Percentiles rank a stretch among this genome's conserved stretches.
Conservation (phyloP, 805 yeast genomes). For the Spathaspora passalidarum region DNA sequence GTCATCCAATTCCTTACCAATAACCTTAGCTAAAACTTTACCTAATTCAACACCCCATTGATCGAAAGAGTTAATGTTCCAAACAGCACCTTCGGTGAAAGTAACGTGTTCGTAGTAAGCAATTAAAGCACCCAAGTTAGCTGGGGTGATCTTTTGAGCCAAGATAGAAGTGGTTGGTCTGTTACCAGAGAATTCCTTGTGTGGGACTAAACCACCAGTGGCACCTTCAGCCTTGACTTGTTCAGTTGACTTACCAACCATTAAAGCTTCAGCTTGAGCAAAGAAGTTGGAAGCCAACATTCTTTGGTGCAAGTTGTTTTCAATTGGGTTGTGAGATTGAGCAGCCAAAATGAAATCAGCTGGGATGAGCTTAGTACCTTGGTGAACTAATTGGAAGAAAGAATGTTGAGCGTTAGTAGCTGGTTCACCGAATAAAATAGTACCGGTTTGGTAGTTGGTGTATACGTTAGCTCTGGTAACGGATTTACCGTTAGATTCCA, state of each 20-base stretch:
- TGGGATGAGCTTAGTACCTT: constrained; percentile 97
- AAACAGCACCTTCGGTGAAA: constrained; percentile 96
- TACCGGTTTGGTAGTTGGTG: constrained; percentile 93
- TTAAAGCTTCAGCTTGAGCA: constrained; percentile 96
- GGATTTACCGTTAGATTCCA: constrained; percentile 99
- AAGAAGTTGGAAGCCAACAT: constrained; percentile 99
- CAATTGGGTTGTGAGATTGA: constrained; percentile 96
- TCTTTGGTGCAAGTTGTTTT: constrained; percentile 88
- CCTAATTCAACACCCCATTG: constrained; percentile 99
- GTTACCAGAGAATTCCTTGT: constrained; percentile 96
- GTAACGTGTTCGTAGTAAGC: constrained; percentile 98
- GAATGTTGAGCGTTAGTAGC: constrained; percentile 99
- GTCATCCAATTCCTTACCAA: constrained; percentile 82
- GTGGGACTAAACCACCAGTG: constrained; percentile 82
- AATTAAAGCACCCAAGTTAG: constrained; percentile 90
- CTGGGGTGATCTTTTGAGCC: constrained; percentile 95
- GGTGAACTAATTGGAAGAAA: constrained; percentile 98
- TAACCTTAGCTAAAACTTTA: constrained; percentile 94
- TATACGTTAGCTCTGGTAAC: constrained; percentile 90
- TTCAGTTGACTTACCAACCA: constrained; percentile 89
- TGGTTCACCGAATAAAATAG: constrained; percentile 96
- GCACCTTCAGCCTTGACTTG: constrained; percentile 89
- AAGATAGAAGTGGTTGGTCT: constrained; percentile 98
- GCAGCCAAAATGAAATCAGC: constrained; percentile 97
- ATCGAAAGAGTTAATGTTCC: constrained; percentile 99